phyloP scores from a whole-genome alignment of 768 basidiomycete genomes.

The Rhizopogon vesiculosus region DNA sequence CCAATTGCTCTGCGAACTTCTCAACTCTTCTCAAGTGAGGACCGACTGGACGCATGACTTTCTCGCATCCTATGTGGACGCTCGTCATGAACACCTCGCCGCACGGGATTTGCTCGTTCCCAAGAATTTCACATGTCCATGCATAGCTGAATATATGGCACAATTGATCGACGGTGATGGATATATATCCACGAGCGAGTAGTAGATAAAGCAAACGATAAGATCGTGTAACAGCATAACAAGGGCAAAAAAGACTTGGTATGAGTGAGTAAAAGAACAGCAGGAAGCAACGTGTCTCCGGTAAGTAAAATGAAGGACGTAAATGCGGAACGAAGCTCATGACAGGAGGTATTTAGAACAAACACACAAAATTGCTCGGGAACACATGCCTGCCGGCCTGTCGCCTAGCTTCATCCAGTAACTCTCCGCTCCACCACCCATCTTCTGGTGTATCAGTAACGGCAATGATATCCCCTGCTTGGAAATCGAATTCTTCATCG shows the following conservation, averaged over 20 bases:
- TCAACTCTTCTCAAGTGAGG: too few relatives aligned
- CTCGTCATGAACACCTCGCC: too few relatives aligned
- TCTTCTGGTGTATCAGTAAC: conserved; percentile 93
- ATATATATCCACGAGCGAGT: background rate
- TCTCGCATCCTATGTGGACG: too few relatives aligned
- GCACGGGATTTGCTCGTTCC: too few relatives aligned
- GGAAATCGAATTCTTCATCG: conserved; percentile 96
- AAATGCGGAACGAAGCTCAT: background rate
- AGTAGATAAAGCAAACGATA: background rate
- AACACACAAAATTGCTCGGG: conserved; percentile 84
- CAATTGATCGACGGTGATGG: too few relatives aligned
- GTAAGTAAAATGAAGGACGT: background rate
- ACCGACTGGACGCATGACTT: too few relatives aligned
- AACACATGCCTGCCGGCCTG: conserved; percentile 73
- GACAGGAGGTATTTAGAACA: conserved; percentile 45
- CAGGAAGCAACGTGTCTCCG: background rate
- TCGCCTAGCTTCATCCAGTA: conserved; percentile 72
- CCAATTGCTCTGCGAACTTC: too few relatives aligned
- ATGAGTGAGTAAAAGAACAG: background rate
- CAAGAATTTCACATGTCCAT: too few relatives aligned
- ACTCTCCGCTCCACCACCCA: conserved; percentile 95
- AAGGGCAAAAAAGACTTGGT: background rate
- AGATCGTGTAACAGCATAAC: background rate
- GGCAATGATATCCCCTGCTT: conserved; percentile 90
- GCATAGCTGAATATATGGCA: too few relatives aligned